Evolutionary conservation across 225 moss, liverwort and hornwort genomes (phyloP).

Genomic region (Pseudoscleropodium purum): DNA sequence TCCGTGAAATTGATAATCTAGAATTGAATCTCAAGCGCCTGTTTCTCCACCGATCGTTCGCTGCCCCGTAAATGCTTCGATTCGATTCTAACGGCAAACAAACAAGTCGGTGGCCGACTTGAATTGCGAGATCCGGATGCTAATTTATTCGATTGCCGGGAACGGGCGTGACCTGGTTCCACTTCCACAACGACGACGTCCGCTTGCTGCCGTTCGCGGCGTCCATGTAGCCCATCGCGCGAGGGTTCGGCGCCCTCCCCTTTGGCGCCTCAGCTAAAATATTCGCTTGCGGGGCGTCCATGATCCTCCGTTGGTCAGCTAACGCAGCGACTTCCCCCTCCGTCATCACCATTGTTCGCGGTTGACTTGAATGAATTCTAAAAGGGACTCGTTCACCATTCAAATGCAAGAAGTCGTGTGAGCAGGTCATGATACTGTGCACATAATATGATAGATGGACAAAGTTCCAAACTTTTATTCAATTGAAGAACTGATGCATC

Average conservation of each 20-base stretch:
- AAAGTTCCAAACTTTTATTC: not conserved
- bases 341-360: not conserved
- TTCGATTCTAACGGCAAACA: not conserved
- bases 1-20: not conserved
- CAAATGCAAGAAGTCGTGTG: not conserved
- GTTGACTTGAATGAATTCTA: not conserved
- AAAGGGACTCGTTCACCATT: not conserved
- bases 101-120: no score
- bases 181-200: slow-evolving; percentile 1
- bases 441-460: not conserved
- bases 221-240: slow-evolving; percentile 30
- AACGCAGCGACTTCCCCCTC: not conserved
- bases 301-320: not conserved
- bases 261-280: not conserved
- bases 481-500: not conserved
- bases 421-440: not conserved
- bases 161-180: slow-evolving; percentile 13
- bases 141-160: not conserved
- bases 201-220: not conserved
- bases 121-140: no score
- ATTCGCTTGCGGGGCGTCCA: not conserved
- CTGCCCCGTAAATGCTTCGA: not conserved
- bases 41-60: not conserved
- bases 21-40: not conserved
- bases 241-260: not conserved